phyloP scores from a whole-genome alignment of 768 basidiomycete species.

The Clavaria fumosa region DNA sequence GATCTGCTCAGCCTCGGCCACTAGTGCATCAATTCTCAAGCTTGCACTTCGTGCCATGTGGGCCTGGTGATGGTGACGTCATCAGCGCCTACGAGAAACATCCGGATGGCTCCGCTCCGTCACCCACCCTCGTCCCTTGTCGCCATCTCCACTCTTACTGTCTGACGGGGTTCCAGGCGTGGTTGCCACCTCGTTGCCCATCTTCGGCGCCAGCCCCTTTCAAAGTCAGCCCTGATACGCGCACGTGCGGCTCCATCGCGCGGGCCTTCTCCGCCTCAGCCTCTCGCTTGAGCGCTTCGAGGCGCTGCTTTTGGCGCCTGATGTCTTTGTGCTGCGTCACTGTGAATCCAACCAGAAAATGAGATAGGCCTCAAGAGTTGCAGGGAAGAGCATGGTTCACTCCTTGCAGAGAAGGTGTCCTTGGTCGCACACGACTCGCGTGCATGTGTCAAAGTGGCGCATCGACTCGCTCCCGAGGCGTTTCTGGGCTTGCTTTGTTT shows the following conservation, averaged over 20 bases:
- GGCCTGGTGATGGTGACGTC: too few species aligned
- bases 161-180: slow-evolving; percentile 27
- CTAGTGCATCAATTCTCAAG: slow-evolving; percentile 61
- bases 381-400: slow-evolving; percentile 49
- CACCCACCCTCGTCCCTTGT: too few species aligned
- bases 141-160: too few species aligned
- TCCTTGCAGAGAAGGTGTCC: slow-evolving; percentile 96
- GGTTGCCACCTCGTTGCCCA: slow-evolving; percentile 21
- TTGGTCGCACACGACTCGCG: slow-evolving; percentile 67
- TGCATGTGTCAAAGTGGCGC: slow-evolving; percentile 83
- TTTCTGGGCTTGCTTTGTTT: too few species aligned
- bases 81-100: too few species aligned
- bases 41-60: slow-evolving; percentile 72
- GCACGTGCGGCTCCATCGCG: slow-evolving; percentile 64
- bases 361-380: not conserved
- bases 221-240: slow-evolving; percentile 81
- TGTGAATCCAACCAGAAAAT: slow-evolving; percentile 16
- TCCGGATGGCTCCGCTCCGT: too few species aligned
- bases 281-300: slow-evolving; percentile 61
- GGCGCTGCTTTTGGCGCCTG: slow-evolving; percentile 70
- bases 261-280: slow-evolving; percentile 66
- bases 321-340: slow-evolving; percentile 88
- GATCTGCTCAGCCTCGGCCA: slow-evolving; percentile 74
- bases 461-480: slow-evolving; percentile 84
- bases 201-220: slow-evolving; percentile 50